Base-by-base conservation (phyloP, 1,284 basidiomycete genomes). In the Thelephora terrestris region DNA sequence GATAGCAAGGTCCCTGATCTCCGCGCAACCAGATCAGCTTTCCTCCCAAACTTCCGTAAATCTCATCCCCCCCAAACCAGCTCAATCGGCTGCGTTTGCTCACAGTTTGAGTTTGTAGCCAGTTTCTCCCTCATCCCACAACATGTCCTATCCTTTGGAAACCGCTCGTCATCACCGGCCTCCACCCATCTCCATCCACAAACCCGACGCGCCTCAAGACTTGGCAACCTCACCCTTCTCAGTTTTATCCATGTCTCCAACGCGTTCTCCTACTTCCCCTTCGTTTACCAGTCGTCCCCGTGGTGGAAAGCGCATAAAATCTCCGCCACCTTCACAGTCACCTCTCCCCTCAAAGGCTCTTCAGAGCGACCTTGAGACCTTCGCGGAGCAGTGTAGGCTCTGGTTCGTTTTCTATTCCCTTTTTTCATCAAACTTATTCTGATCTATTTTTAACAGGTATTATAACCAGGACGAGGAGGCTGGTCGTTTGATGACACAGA, bases 401-500 rank as follows among this genome's bases (percentile, higher is more conserved):
- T 88, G 85, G 85, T 87, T 58, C 55, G 71, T 61, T 16, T 23
- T 43, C 23, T 29, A 17, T 48, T 25, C 21, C 34, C 40, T 45
- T 6, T 39, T 2, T 3, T 49, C 44, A 32, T 18, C 23, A n/a
- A 44, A 34, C 37, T 51, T 14, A 50, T 45, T 49, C 35, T 42
- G 20, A 48, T 36, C 16, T 5, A n/a, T 42, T 2, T 50, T 49
- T 48, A 44, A 40, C 55, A 88, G 85, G 85, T 88, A 86, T 62
- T 88, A 79, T 62, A 68, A 78, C 52, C 85, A 88, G 62, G 81
- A 87, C 58, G 80, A 86, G 57, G 71, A 77, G 54, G 74, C 85
- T 24, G 81, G 85, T 25, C 76, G 77, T 46, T 65, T 71, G 49
- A 86, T 89, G 81, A 83, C 84, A n/a, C 79, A 86, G 56, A 85